Evolutionary conservation across 2,329 filamentous ascomycete genomes (phyloP).

Genomic region (Lojkania enalia): DNA sequence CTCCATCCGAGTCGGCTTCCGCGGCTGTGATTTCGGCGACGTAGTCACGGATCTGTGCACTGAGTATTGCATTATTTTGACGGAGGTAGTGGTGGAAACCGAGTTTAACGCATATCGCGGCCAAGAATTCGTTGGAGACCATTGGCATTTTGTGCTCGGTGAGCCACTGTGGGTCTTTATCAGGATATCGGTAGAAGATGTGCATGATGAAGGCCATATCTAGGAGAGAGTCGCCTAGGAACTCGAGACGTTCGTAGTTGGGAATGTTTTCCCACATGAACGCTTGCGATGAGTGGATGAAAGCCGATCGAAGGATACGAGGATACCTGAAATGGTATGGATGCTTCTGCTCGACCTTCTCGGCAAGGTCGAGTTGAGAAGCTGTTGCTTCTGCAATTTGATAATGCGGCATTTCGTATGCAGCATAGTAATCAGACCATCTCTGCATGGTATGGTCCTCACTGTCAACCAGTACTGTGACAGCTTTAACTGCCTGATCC

Average conservation of each 20-base stretch:
- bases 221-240: constrained; percentile 84
- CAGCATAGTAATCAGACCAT: constrained; percentile 73
- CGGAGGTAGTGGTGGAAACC: constrained; percentile 75
- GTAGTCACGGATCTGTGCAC: constrained; percentile 56
- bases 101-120: constrained; percentile 76
- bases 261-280: constrained; percentile 76
- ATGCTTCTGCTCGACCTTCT: constrained; percentile 63
- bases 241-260: constrained; percentile 88
- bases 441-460: constrained; percentile 68
- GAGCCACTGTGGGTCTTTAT: constrained; percentile 90
- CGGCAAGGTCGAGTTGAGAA: constrained; percentile 68
- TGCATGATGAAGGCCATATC: constrained; percentile 85
- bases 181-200: constrained; percentile 75
- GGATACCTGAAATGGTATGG: constrained; percentile 73
- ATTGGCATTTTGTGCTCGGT: constrained; percentile 99
- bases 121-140: constrained; percentile 94
- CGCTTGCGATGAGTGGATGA: constrained; percentile 84
- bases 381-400: constrained; percentile 66
- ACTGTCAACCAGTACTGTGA: constrained; percentile 70
- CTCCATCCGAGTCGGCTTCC: constrained; percentile 52
- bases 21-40: constrained; percentile 62
- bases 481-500: constrained; percentile 65
- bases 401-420: constrained; percentile 72
- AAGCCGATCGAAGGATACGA: constrained; percentile 77
- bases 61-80: constrained; percentile 55